A percentile compares a stretch with the other conserved stretches of the same genome.
phyloP scores from a whole-genome alignment of 495 filamentous ascomycete genomes.

The Astrocystis sublimbata region DNA sequence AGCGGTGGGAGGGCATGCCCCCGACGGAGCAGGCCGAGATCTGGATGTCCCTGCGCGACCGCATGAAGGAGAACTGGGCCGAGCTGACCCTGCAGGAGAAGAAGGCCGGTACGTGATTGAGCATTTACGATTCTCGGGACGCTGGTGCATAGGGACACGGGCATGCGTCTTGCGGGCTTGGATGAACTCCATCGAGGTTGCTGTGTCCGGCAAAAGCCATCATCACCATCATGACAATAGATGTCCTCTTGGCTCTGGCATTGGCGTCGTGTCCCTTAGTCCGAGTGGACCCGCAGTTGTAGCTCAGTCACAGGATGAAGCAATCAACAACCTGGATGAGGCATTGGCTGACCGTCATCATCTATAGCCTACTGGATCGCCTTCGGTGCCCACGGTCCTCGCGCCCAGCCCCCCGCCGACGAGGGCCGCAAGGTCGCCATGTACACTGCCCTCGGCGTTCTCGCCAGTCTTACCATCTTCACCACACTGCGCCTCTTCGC shows the following conservation, averaged over 20 bases:
- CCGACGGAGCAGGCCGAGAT: slow-evolving; percentile 98
- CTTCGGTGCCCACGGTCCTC: slow-evolving; percentile 93
- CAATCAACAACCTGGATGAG: slow-evolving; percentile 4
- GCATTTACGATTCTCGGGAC: not conserved
- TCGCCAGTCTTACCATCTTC: slow-evolving; percentile 65
- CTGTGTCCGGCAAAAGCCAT: not conserved
- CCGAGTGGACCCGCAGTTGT: slow-evolving; percentile 12
- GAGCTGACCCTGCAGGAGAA: slow-evolving; percentile 95
- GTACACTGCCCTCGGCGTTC: slow-evolving; percentile 66
- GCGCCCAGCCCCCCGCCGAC: slow-evolving; percentile 74
- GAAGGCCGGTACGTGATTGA: slow-evolving; percentile 89
- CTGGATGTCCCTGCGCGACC: slow-evolving; percentile 96
- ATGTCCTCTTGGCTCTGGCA: not conserved
- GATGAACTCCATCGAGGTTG: not conserved
- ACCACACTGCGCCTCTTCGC: slow-evolving; percentile 62
- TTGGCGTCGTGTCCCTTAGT: slow-evolving; percentile 14
- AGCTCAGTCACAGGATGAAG: slow-evolving; percentile 15
- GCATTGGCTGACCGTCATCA: slow-evolving; percentile 20
- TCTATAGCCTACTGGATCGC: slow-evolving; percentile 93
- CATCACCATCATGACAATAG: slow-evolving; percentile 16
- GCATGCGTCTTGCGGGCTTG: not conserved
- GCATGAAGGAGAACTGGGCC: slow-evolving; percentile 97
- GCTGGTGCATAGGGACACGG: not conserved
- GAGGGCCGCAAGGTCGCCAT: slow-evolving; percentile 72
- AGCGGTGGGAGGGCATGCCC: slow-evolving; percentile 96